Evolutionary conservation across 257 asterid genomes (phyloP), one percentile per base, ranked within the genome.

Genomic region (Przewalskia tangutica): DNA sequence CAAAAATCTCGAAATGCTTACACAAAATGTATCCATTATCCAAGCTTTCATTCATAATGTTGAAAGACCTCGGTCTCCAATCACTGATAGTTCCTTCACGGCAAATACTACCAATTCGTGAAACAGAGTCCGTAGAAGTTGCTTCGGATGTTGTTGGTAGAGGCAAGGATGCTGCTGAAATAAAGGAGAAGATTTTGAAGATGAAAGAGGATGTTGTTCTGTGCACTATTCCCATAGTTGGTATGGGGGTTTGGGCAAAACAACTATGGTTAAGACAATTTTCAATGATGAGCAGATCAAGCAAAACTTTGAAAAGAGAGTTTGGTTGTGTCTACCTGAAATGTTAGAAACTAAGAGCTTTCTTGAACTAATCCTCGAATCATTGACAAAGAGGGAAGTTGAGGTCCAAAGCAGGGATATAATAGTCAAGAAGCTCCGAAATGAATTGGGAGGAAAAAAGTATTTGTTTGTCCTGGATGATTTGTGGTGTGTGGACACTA

Each of bases 221-320:
- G 36, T 42, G 54, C 9, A 4, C 65, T 9, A 42, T 83, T 54
- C 84, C 84, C 59, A 66, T 83, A 3, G 51, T 83, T 0, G 86
- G 85, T 0, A 66, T 66, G 86, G 55, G 20, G 82, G 82, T 65
- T 6, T 50, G 6, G 86, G 86, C 4, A 82, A 85, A 80, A 81
- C 83, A 6, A 68, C 83, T 0, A 2, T 86, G 6, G 86, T 83
- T 2, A 55, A 58, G 34, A 20, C 16, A 11, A 44, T 77, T 1
- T 86, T 73, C n/a, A 76, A 67, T 9, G 81, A 81, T 50, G 73
- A n/a, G 10, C 10, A 56, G 16, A 76, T 83, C 36, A 18, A 18
- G 18, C 4, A 36, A 9, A 12, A 66, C 3, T 86, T 83, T 17
- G 81, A 86, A 48, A 60, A 81, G 58, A 76, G 81, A 18, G 51